A percentile compares a stretch with the other conserved stretches of the same genome.
phyloP scores from a whole-genome alignment of 1,284 basidiomycete genomes.

The Cerioporus squamosus region DNA sequence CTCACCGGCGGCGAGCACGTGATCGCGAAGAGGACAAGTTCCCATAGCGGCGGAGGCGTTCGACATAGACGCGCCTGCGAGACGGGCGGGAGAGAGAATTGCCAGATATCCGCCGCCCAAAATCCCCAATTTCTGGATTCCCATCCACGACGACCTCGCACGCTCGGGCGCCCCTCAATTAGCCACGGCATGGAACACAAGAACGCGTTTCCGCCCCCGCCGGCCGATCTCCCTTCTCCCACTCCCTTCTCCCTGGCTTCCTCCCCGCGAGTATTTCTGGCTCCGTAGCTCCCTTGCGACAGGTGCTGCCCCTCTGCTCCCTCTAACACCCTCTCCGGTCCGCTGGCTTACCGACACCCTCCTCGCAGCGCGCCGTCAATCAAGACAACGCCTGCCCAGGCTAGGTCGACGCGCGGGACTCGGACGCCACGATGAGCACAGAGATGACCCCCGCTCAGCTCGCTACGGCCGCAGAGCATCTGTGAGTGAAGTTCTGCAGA shows the following conservation, averaged over 20 bases:
- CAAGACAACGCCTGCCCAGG: not conserved
- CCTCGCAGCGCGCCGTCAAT: conserved; percentile 2
- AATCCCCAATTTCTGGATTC: conserved; percentile 1
- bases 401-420: conserved; percentile 9
- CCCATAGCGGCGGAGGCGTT: not conserved
- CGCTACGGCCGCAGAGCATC: conserved; percentile 24
- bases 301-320: conserved; percentile 4
- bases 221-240: conserved; percentile 15
- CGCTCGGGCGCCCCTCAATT: conserved; percentile 17
- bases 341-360: conserved; percentile 7
- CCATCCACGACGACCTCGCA: conserved; percentile 13
- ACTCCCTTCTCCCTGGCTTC: conserved; percentile 9
- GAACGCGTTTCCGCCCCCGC: conserved; percentile 9
- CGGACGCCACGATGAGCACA: conserved; percentile 18
- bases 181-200: conserved; percentile 16
- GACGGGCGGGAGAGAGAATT: not conserved
- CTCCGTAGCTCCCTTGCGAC: conserved; percentile 6
- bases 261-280: conserved; percentile 8
- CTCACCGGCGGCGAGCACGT: not conserved
- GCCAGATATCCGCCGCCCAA: not conserved
- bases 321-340: conserved; percentile 1
- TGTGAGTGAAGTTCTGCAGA: conserved; percentile 20
- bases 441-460: conserved; percentile 18
- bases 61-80: not conserved
- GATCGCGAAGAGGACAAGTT: not conserved